A percentile compares a stretch with the other conserved stretches of the same genome.
Conservation (phyloP, 345 rosid genomes). For the Salix caprea region DNA sequence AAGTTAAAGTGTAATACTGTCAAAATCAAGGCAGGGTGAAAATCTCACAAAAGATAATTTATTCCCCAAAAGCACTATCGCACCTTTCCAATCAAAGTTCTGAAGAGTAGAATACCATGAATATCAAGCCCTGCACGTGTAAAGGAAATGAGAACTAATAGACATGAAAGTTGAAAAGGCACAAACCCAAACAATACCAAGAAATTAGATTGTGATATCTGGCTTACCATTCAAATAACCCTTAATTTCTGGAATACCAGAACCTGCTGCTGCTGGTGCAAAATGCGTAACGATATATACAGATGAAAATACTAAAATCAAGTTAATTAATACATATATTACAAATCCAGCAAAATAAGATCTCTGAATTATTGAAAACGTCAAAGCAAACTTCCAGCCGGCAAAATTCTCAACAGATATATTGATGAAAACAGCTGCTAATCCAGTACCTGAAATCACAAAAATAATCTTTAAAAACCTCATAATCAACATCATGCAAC, state of each 20-base stretch:
- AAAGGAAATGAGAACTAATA: neutral
- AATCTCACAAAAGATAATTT: neutral
- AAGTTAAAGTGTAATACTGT: constrained; percentile 1
- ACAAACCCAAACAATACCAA: neutral
- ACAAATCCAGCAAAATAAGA: constrained; percentile 83
- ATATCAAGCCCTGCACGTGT: constrained; percentile 68
- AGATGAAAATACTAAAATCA: constrained; percentile 80
- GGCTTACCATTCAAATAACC: constrained; percentile 89
- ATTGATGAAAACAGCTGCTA: constrained; percentile 89
- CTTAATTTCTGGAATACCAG: constrained; percentile 98
- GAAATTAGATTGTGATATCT: neutral
- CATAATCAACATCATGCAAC: no score
- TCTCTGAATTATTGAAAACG: constrained; percentile 76
- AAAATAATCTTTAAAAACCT: neutral
- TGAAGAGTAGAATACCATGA: constrained; percentile 80
- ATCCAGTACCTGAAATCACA: constrained; percentile 69
- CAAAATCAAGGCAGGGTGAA: neutral
- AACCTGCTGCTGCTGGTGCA: constrained; percentile 99
- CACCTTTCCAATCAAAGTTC: constrained; percentile 98
- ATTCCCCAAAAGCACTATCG: constrained; percentile 11
- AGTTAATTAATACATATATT: constrained; percentile 69
- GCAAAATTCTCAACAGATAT: constrained; percentile 94
- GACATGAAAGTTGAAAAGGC: neutral
- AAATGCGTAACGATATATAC: constrained; percentile 80
- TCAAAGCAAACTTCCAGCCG: constrained; percentile 82